Evolutionary conservation across 306 rosid species (phyloP).

Genomic region (Mimosa bimucronata): DNA sequence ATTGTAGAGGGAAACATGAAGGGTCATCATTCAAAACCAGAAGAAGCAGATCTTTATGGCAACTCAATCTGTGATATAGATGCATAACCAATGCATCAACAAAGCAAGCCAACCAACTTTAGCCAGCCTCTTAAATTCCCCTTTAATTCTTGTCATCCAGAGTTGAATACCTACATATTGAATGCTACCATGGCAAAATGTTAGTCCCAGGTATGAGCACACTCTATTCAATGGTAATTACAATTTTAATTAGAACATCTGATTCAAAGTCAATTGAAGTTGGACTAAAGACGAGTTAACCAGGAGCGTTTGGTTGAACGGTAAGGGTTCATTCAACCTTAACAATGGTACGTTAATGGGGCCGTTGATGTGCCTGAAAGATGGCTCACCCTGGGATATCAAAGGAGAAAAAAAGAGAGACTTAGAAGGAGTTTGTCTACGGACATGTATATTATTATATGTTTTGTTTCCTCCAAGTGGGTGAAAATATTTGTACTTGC

Average conservation of each 20-base stretch:
- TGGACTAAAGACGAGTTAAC: not conserved
- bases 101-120: not conserved
- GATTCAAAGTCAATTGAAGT: not conserved
- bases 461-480: not conserved
- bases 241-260: not conserved
- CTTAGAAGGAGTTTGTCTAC: not conserved
- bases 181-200: not conserved
- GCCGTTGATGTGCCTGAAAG: no score
- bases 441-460: not conserved
- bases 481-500: not conserved
- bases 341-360: no score
- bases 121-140: not conserved
- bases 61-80: constrained; percentile 18
- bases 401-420: no score
- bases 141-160: not conserved
- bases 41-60: constrained; percentile 18
- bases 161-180: not conserved
- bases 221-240: not conserved
- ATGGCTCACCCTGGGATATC: no score
- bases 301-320: no score
- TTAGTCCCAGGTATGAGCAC: not conserved
- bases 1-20: constrained; percentile 11
- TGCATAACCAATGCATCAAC: constrained; percentile 23
- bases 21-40: constrained; percentile 35
- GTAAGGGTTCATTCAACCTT: no score